phyloP scores from a whole-genome alignment of 352 stramenopile species.

The Nothophytophthora sp. region DNA sequence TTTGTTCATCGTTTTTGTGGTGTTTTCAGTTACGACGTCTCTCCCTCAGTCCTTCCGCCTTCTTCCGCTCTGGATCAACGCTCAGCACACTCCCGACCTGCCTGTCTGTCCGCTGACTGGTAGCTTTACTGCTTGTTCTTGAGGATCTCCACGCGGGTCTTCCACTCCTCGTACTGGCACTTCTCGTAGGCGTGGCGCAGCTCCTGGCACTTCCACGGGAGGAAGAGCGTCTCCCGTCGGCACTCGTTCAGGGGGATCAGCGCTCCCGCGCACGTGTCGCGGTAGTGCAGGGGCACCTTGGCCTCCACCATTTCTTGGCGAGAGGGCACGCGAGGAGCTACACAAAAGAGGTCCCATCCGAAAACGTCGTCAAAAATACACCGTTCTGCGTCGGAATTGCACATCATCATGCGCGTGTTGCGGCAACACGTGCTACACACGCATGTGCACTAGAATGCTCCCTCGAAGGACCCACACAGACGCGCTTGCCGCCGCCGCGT shows the following conservation, averaged over 20 bases:
- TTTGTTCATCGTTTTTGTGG: too few relatives aligned
- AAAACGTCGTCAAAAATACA: slow-evolving; percentile 4
- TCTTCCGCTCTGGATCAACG: neutral
- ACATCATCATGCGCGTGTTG: neutral
- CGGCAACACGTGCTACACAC: neutral
- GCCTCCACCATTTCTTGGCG: slow-evolving; percentile 94
- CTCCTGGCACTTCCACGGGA: slow-evolving; percentile 96
- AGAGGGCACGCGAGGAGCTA: slow-evolving; percentile 74
- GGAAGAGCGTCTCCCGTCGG: slow-evolving; percentile 92
- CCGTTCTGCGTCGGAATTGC: neutral
- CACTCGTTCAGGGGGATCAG: slow-evolving; percentile 96
- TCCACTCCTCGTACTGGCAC: slow-evolving; percentile 96
- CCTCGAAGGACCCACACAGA: neutral
- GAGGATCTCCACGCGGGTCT: slow-evolving; percentile 82
- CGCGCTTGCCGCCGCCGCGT: neutral
- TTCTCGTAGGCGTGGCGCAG: slow-evolving; percentile 98
- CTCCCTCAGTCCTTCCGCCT: too few relatives aligned
- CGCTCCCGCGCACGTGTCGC: slow-evolving; percentile 95
- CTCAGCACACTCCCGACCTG: neutral
- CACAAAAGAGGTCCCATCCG: neutral
- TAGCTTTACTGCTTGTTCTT: slow-evolving; percentile 66
- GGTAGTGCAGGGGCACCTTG: slow-evolving; percentile 93
- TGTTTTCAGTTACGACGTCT: too few relatives aligned
- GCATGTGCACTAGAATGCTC: neutral
- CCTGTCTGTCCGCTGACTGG: neutral